phyloP scores from a whole-genome alignment of 2,329 filamentous ascomycete species.

The Pestalotiopsis sp. region DNA sequence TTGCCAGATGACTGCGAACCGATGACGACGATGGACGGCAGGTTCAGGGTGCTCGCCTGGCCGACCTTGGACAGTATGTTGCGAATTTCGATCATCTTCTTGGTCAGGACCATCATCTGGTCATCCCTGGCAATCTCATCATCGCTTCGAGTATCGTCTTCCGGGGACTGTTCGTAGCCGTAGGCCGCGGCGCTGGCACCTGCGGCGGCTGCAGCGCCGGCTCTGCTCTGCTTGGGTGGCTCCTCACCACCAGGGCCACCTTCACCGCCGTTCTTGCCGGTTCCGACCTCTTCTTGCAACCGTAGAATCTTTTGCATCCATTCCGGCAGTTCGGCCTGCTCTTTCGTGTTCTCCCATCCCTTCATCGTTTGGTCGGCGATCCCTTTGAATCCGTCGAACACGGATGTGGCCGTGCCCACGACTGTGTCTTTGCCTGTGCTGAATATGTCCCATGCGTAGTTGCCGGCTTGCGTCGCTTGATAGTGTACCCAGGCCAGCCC shows the following conservation, averaged over 20 bases:
- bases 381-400: constrained; percentile 73
- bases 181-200: constrained; percentile 79
- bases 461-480: constrained; percentile 73
- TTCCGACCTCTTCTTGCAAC: constrained; percentile 61
- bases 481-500: constrained; percentile 93
- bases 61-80: constrained; percentile 89
- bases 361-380: constrained; percentile 78
- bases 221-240: constrained; percentile 61
- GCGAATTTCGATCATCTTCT: constrained; percentile 99
- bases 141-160: constrained; percentile 63
- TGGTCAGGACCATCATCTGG: constrained; percentile 99
- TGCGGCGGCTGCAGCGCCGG: constrained; percentile 62
- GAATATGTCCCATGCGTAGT: constrained; percentile 68
- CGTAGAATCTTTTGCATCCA: constrained; percentile 79
- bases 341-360: constrained; percentile 84
- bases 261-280: constrained; percentile 44
- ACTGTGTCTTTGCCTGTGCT: constrained; percentile 74
- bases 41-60: constrained; percentile 82
- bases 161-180: constrained; percentile 70
- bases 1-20: constrained; percentile 98
- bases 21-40: constrained; percentile 98
- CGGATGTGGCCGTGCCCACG: constrained; percentile 64
- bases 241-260: constrained; percentile 53
- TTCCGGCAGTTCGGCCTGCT: constrained; percentile 68
- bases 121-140: constrained; percentile 81